phyloP scores from a whole-genome alignment of 495 filamentous ascomycete genomes.

The Aspergillus coremiiformis region DNA sequence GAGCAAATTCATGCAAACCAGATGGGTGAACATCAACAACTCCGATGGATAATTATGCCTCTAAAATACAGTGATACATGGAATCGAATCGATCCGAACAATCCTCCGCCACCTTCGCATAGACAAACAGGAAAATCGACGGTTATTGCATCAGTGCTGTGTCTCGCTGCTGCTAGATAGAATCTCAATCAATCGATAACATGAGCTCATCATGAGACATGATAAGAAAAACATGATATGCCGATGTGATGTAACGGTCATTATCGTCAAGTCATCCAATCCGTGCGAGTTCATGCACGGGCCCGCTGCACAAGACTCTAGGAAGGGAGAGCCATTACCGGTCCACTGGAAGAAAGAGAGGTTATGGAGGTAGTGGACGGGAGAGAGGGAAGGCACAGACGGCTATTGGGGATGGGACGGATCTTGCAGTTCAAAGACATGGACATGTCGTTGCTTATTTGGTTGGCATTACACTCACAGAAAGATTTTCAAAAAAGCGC shows the following conservation, averaged over 20 bases:
- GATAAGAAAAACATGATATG: too few species aligned
- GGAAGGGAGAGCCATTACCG: not conserved
- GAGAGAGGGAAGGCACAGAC: not conserved
- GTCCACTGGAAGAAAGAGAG: too few species aligned
- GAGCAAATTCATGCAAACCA: not conserved
- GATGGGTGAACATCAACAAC: not conserved
- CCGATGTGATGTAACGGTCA: not conserved
- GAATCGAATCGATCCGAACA: not conserved
- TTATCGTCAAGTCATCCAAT: not conserved
- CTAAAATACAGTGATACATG: not conserved
- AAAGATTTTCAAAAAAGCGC: conserved; percentile 22
- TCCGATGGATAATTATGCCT: not conserved
- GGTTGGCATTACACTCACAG: conserved; percentile 28
- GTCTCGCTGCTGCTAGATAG: not conserved
- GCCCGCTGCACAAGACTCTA: not conserved
- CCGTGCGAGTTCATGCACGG: not conserved
- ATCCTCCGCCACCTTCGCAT: not conserved
- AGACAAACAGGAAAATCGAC: not conserved
- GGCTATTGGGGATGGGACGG: conserved; percentile 3
- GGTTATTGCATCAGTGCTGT: not conserved
- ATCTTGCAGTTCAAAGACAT: conserved; percentile 19
- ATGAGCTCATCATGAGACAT: not conserved
- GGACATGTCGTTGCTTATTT: conserved; percentile 29
- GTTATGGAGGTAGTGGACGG: not conserved
- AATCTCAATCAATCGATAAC: not conserved